These are phyloP conservation scores for Lodderomyces pseudojiufengensis DNA, from an alignment of 1,139 yeast species.

Conservation along the genomic window DNA sequence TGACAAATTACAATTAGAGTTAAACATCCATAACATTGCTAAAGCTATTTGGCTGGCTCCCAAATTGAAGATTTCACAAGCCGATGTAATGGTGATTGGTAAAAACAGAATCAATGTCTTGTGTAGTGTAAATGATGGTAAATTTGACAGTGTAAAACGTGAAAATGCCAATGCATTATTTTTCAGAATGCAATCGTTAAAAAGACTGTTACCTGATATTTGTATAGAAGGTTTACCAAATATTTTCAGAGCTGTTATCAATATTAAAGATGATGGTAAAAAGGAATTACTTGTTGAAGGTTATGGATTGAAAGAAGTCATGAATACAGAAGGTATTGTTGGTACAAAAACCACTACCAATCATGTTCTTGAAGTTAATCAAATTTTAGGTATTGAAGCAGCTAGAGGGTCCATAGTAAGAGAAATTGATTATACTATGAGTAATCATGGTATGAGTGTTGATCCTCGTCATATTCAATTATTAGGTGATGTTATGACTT, in stretches of 20 bases:
- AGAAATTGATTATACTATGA: slow-evolving; percentile 97
- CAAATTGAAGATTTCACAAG: slow-evolving; percentile 74
- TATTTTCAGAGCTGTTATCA: slow-evolving; percentile 93
- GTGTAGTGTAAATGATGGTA: slow-evolving; percentile 56
- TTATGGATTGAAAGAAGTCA: slow-evolving; percentile 90
- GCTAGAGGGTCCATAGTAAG: slow-evolving; percentile 89
- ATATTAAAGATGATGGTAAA: slow-evolving; percentile 81
- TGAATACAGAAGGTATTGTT: slow-evolving; percentile 96
- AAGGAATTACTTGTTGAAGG: slow-evolving; percentile 96
- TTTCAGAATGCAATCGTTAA: slow-evolving; percentile 84
- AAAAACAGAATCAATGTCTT: slow-evolving; percentile 71
- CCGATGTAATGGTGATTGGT: slow-evolving; percentile 70
- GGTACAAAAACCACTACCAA: slow-evolving; percentile 87
- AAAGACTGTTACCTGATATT: slow-evolving; percentile 79
- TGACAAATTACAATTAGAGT: slow-evolving; percentile 84
- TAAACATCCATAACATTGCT: slow-evolving; percentile 82
- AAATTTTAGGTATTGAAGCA: slow-evolving; percentile 95
- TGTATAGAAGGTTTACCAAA: slow-evolving; percentile 92
- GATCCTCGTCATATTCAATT: slow-evolving; percentile 99
- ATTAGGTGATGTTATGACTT: slow-evolving; percentile 97
- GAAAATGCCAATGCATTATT: slow-evolving; percentile 52
- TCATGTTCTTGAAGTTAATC: slow-evolving; percentile 85
- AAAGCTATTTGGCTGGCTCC: slow-evolving; percentile 81
- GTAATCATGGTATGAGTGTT: slow-evolving; percentile 99
- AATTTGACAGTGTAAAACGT: slow-evolving; percentile 33